phyloP scores from a whole-genome alignment of 805 yeast species.

The Spathaspora arborariae region DNA sequence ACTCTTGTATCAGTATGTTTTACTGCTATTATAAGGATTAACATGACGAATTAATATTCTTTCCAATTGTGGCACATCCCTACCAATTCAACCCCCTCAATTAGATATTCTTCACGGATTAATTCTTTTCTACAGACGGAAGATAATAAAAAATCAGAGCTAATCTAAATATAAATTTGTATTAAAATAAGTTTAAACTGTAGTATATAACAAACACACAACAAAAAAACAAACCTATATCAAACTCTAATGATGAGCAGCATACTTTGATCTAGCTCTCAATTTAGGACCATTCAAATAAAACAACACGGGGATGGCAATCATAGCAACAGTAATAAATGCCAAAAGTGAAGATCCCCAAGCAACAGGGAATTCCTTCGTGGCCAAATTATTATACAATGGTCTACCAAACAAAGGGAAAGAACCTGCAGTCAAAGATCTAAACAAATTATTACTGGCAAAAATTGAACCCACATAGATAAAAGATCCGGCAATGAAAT shows the following conservation, averaged over 20 bases:
- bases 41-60: too few species aligned
- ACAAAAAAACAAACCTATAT: background rate
- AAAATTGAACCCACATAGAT: slow-evolving; percentile 54
- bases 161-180: background rate
- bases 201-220: background rate
- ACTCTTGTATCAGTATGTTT: too few species aligned
- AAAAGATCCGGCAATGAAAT: slow-evolving; percentile 49
- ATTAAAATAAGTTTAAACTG: background rate
- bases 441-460: slow-evolving; percentile 52
- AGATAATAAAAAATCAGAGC: background rate
- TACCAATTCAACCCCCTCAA: too few species aligned
- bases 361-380: slow-evolving; percentile 50
- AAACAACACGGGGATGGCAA: slow-evolving; percentile 45
- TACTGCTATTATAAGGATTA: too few species aligned
- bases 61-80: too few species aligned
- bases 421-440: slow-evolving; percentile 51
- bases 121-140: too few species aligned
- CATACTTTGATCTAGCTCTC: slow-evolving; percentile 41
- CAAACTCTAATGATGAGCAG: slow-evolving; percentile 10
- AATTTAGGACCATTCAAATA: slow-evolving; percentile 42
- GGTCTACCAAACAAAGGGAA: slow-evolving; percentile 64
- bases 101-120: too few species aligned
- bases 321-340: slow-evolving; percentile 41
- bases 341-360: slow-evolving; percentile 54
- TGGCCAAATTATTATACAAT: slow-evolving; percentile 51